Evolutionary conservation across 1,284 basidiomycete species (phyloP).

Genomic region (Fomitopsis palustris): DNA sequence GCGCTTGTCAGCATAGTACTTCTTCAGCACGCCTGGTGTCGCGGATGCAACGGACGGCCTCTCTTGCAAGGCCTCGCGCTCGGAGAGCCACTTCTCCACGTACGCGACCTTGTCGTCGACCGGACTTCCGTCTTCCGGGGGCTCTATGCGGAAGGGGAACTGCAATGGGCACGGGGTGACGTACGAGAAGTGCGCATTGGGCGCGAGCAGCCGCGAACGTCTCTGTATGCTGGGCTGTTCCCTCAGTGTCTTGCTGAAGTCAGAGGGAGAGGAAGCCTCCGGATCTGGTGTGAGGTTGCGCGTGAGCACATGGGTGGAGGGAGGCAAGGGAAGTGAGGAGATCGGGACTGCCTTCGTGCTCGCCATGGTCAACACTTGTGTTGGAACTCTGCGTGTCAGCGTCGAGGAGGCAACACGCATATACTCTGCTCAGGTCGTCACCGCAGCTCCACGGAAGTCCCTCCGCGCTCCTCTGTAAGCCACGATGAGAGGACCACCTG

Average conservation of each 20-base stretch:
- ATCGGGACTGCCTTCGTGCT: constrained; percentile 34
- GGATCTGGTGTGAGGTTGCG: constrained; percentile 72
- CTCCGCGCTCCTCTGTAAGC: not conserved
- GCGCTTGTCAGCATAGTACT: constrained; percentile 49
- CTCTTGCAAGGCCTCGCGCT: constrained; percentile 55
- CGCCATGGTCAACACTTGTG: not conserved
- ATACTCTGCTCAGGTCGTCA: not conserved
- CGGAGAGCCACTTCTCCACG: constrained; percentile 70
- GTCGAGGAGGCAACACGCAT: not conserved
- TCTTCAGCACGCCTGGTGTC: constrained; percentile 7
- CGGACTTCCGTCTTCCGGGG: constrained; percentile 41
- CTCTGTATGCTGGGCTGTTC: constrained; percentile 70
- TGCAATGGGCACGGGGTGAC: constrained; percentile 79
- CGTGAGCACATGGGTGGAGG: constrained; percentile 54
- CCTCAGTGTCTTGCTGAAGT: constrained; percentile 48
- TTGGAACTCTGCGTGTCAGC: not conserved
- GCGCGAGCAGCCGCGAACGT: constrained; percentile 56
- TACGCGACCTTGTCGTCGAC: constrained; percentile 55
- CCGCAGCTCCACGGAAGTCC: not conserved
- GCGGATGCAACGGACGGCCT: constrained; percentile 6
- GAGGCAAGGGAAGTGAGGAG: constrained; percentile 65
- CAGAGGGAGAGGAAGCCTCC: constrained; percentile 46
- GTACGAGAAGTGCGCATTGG: constrained; percentile 75
- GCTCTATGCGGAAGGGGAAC: constrained; percentile 82
- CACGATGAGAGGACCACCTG: not conserved